Conservation (phyloP, 2,329 filamentous ascomycete species). For the Trichoderma citrinoviride region DNA sequence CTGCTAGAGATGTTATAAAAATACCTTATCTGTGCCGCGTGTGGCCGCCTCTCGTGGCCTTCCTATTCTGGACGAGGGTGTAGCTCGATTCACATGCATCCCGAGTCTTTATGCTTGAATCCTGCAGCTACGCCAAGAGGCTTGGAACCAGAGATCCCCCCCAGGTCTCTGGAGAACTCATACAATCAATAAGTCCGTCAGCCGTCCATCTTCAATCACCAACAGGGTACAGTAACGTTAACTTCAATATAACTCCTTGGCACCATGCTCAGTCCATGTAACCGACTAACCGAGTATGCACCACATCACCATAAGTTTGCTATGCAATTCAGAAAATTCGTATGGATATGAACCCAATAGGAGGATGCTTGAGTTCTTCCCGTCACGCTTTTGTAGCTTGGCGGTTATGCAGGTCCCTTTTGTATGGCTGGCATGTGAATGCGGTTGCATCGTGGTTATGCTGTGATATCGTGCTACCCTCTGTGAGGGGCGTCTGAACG, state of each 20-base stretch:
- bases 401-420: background rate
- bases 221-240: constrained; percentile 3
- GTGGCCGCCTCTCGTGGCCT: background rate
- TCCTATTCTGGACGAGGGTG: constrained; percentile 4
- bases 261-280: background rate
- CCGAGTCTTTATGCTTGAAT: background rate
- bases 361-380: background rate
- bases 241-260: background rate
- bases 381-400: background rate
- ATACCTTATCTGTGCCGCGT: background rate
- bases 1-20: background rate
- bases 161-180: too few species aligned
- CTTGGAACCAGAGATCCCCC: too few species aligned
- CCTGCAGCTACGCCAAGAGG: too few species aligned
- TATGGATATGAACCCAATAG: too few species aligned
- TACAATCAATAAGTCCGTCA: too few species aligned
- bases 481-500: too few species aligned
- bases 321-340: too few species aligned
- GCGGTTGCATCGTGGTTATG: background rate
- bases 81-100: background rate
- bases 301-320: too few species aligned
- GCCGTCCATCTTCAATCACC: background rate
- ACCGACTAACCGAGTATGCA: too few species aligned
- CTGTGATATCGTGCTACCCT: background rate
- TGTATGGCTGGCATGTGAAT: too few species aligned